phyloP scores from a whole-genome alignment of 1,139 yeast genomes.

The Debaryomyces subglobosus region DNA sequence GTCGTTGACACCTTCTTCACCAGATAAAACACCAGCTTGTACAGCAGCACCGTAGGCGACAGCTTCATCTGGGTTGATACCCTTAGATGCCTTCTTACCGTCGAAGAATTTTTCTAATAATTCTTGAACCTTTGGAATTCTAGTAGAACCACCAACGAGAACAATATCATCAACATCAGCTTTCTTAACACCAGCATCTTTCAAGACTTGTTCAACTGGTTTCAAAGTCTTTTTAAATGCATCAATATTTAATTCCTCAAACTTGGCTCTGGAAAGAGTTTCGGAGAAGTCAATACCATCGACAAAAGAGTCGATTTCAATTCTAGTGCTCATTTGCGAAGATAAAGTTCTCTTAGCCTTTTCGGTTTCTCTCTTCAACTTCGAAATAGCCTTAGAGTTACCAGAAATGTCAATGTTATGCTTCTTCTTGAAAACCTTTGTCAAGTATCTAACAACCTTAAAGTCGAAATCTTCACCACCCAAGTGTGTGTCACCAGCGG shows the following conservation, averaged over 20 bases:
- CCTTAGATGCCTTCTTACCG: constrained; percentile 93
- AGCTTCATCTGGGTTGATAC: constrained; percentile 89
- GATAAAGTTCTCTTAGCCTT: constrained; percentile 95
- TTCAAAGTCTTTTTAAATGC: constrained; percentile 86
- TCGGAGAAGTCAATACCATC: constrained; percentile 96
- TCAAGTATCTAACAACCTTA: constrained; percentile 84
- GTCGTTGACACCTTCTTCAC: constrained; percentile 58
- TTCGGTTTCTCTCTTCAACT: constrained; percentile 94
- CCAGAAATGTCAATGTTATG: constrained; percentile 73
- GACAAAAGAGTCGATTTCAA: constrained; percentile 92
- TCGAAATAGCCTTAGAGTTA: constrained; percentile 80
- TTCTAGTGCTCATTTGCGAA: constrained; percentile 84
- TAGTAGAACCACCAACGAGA: constrained; percentile 95
- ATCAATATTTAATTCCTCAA: constrained; percentile 88
- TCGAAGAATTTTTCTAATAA: constrained; percentile 83
- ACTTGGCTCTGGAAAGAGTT: constrained; percentile 91
- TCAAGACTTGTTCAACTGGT: constrained; percentile 91
- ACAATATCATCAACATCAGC: constrained; percentile 89
- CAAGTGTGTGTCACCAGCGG: constrained; percentile 59
- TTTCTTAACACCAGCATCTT: constrained; percentile 84
- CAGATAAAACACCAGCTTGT: constrained; percentile 94
- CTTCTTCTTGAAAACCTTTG: constrained; percentile 86
- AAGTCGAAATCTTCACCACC: constrained; percentile 95
- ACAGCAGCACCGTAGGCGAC: constrained; percentile 61
- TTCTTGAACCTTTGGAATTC: constrained; percentile 97